Base-by-base conservation (phyloP, 331 rosid genomes). In the Spiraea crenata region DNA sequence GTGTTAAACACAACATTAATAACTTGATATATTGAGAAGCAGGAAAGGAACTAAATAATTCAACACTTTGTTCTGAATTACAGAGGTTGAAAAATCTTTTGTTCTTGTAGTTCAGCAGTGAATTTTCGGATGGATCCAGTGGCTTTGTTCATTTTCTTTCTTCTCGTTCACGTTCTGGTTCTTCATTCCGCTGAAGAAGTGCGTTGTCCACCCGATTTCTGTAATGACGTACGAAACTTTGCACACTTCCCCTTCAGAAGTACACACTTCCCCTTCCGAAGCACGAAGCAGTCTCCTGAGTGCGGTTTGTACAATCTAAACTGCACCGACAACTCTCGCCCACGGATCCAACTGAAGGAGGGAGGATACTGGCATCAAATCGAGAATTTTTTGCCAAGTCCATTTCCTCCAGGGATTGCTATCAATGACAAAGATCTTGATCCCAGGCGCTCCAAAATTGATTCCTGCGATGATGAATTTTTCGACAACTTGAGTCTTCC, bases 401-500 rank as follows among this genome's bases (percentile, higher is more conserved):
- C 1, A 7, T 11, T 74, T n/a, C n/a, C n/a, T n/a, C n/a, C n/a
- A n/a, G n/a, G n/a, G n/a, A n/a, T n/a, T 15, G 0, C 0, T 0
- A 55, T 78, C 15, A 0, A 4, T 0, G 67, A 65, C 47, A 0
- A n/a, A 1, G 11, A 1, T 1, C 69, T 63, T 3, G 0, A 1
- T n/a, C n/a, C n/a, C 4, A 0, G 0, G 4, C 7, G 10, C 13
- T 5, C 52, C 39, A 0, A 5, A 51, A 3, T 0, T 0, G 3
- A 5, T 0, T 9, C 0, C 7, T 47, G 5, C n/a, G 6, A 1
- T 3, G 83, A 85, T 4, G 63, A 67, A 35, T 11, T 65, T 54
- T 52, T 81, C 8, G 0, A 76, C 0, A 64, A 1, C 35, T 72
- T 41, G 63, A 39, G 77, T 55, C 72, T 80, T 76, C 85, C 89